These are phyloP conservation scores for Westerdykella sp. DNA, from an alignment of 2,329 filamentous ascomycete genomes.

Conservation along the genomic window DNA sequence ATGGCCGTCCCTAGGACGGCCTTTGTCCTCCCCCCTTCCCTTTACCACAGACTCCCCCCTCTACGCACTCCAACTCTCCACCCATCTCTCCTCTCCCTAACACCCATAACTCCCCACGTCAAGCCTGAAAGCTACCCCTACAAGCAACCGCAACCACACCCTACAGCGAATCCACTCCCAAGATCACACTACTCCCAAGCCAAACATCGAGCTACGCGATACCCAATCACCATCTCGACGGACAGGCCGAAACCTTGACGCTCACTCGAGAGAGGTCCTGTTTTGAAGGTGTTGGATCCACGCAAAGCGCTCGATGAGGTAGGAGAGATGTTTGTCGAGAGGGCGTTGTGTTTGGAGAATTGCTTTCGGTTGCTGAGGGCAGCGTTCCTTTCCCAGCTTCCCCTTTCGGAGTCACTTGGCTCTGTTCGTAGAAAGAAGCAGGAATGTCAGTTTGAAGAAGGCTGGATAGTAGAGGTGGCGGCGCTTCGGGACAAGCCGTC, in stretches of 20 bases:
- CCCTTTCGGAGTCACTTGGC: background rate
- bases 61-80: conserved; percentile 7
- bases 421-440: conserved; percentile 8
- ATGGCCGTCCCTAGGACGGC: conserved; percentile 25
- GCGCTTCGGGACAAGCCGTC: conserved; percentile 15
- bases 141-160: conserved; percentile 5
- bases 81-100: background rate
- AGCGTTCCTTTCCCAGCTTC: conserved; percentile 6
- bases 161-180: conserved; percentile 7
- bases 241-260: conserved; percentile 40
- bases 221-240: conserved; percentile 12
- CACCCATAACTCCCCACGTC: conserved; percentile 10
- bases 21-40: conserved; percentile 7
- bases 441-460: background rate
- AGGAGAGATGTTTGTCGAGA: too few relatives aligned
- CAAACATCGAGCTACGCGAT: conserved; percentile 8
- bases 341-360: too few relatives aligned
- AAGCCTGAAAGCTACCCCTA: conserved; percentile 14
- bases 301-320: conserved; percentile 1
- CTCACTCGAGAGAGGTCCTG: conserved; percentile 38
- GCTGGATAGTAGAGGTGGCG: too few relatives aligned
- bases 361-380: background rate
- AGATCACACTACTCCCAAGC: conserved; percentile 4
- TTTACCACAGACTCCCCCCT: conserved; percentile 15
- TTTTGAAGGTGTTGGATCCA: conserved; percentile 11